Evolutionary conservation across 106 monocot genomes (phyloP), one percentile per base, ranked within the genome.

Genomic region (Platanthera guangdongensis): DNA sequence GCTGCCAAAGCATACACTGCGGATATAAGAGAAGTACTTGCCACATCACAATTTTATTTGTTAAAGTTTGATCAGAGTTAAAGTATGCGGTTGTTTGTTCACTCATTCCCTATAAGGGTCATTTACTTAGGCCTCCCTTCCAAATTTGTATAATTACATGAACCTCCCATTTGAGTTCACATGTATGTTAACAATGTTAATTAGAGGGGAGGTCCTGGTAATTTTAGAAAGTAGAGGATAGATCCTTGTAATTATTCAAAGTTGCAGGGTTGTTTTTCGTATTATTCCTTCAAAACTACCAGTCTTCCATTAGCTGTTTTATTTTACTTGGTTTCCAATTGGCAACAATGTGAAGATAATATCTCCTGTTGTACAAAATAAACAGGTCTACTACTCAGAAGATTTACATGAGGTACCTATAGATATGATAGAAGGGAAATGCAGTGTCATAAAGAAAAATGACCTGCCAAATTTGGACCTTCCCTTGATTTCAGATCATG

Each of bases 301-400:
- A 70, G 16, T 47, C 47, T 47, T 70, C 14, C 47, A 15, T 48
- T 46, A 46, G 12, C 1, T 9, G 12, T 47, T 51, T 51, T 52
- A 14, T 73, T 52, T 52, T 73, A 12, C 16, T 12, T 51, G 52
- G 6, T 25, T 52, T 73, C 10, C 12, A 25, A 52, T 10, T 73
- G 52, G 13, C 4, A 50, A 49, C n/a, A 13, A 0, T 50, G 47
- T 71, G 2, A 49, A n/a, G 49, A 47, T 76, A 13, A 8, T 62
- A 52, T 12, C 39, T 39, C 30, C 32, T 12, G 32, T 39, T 25
- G 25, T 67, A 13, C 2, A 18, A 63, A 52, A 16, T 55, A 54
- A 74, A 15, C 81, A 97, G 99, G 78, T 99, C 7, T 99, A 94
- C 78, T 99, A 99, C 72, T 94, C 90, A 59, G 94, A 99, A 74